Conservation (phyloP, 208 protist species). For the Porcisia hertigi region DNA sequence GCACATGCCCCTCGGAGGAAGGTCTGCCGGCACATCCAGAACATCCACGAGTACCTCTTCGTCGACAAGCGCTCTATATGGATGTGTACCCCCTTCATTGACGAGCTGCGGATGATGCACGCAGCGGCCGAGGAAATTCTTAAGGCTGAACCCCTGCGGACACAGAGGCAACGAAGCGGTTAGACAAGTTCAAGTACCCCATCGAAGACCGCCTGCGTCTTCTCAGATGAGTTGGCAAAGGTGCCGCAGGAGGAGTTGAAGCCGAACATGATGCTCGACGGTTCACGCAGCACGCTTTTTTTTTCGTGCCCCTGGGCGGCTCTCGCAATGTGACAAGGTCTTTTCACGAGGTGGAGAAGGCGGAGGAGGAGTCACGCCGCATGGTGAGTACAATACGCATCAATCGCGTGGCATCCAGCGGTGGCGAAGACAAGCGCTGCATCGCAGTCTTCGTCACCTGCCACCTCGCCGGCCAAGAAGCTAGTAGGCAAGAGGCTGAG, state of each 20-base stretch:
- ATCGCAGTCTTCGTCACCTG: not conserved
- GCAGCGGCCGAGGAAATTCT: constrained; percentile 55
- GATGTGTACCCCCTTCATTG: constrained; percentile 78
- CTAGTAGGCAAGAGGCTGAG: not conserved
- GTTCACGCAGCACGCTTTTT: constrained; percentile 40
- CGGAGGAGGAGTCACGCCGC: constrained; percentile 29
- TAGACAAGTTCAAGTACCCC: constrained; percentile 35
- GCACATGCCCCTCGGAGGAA: constrained; percentile 65
- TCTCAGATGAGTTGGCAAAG: constrained; percentile 65
- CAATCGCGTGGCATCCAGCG: not conserved
- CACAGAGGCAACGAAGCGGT: constrained; percentile 26
- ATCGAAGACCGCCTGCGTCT: constrained; percentile 77
- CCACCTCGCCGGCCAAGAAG: not conserved
- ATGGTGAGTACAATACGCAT: constrained; percentile 23
- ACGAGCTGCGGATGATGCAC: constrained; percentile 67
- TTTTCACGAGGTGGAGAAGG: constrained; percentile 23
- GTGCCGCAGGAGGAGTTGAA: constrained; percentile 62
- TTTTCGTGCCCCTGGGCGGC: constrained; percentile 41
- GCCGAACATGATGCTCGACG: constrained; percentile 74
- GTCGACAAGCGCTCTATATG: constrained; percentile 66
- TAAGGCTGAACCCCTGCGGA: constrained; percentile 33
- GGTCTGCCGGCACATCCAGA: constrained; percentile 88
- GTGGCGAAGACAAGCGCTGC: not conserved
- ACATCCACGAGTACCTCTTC: constrained; percentile 87
- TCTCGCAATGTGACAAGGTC: constrained; percentile 31